Percentiles rank a stretch among this genome's conserved stretches.
Conservation (phyloP, 2,329 filamentous ascomycete species). For the Colletotrichum trifolii region DNA sequence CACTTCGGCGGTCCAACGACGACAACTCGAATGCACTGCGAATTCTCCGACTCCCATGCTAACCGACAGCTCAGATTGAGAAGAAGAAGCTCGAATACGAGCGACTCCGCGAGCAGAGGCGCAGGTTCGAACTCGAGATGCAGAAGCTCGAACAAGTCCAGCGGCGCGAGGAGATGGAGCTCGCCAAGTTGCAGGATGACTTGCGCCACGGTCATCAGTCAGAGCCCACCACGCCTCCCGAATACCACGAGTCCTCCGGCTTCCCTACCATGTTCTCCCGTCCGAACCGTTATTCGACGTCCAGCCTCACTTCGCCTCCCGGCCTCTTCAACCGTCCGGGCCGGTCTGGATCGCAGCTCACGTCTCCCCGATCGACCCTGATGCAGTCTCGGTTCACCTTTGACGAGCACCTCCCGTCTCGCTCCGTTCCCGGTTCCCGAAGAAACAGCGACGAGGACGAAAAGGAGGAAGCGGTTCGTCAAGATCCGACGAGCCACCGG, state of each 20-base stretch:
- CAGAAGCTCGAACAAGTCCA: slow-evolving; percentile 88
- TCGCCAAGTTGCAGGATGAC: slow-evolving; percentile 86
- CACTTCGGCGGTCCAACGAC: slow-evolving; percentile 1
- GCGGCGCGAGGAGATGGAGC: slow-evolving; percentile 83
- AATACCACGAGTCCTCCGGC: slow-evolving; percentile 80
- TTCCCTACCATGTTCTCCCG: slow-evolving; percentile 85
- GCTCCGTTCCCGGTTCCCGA: slow-evolving; percentile 86
- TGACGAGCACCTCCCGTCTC: slow-evolving; percentile 77
- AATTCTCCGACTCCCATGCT: slow-evolving; percentile 41
- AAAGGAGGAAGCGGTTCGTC: slow-evolving; percentile 78
- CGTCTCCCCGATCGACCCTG: slow-evolving; percentile 77
- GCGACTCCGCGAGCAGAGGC: slow-evolving; percentile 86
- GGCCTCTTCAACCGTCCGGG: slow-evolving; percentile 78
- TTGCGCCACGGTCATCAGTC: slow-evolving; percentile 83
- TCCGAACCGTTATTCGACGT: slow-evolving; percentile 88
- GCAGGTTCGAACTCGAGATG: slow-evolving; percentile 92
- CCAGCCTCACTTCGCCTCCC: slow-evolving; percentile 85
- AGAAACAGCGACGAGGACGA: slow-evolving; percentile 94
- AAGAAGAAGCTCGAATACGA: slow-evolving; percentile 96
- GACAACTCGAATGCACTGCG: slow-evolving; percentile 6
- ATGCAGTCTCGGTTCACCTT: slow-evolving; percentile 69
- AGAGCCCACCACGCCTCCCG: slow-evolving; percentile 95
- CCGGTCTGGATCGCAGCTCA: slow-evolving; percentile 82
- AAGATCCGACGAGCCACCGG: slow-evolving; percentile 77
- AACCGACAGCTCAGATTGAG: slow-evolving; percentile 75